phyloP scores from a whole-genome alignment of 1,284 basidiomycete species.

The Ustilago curta region DNA sequence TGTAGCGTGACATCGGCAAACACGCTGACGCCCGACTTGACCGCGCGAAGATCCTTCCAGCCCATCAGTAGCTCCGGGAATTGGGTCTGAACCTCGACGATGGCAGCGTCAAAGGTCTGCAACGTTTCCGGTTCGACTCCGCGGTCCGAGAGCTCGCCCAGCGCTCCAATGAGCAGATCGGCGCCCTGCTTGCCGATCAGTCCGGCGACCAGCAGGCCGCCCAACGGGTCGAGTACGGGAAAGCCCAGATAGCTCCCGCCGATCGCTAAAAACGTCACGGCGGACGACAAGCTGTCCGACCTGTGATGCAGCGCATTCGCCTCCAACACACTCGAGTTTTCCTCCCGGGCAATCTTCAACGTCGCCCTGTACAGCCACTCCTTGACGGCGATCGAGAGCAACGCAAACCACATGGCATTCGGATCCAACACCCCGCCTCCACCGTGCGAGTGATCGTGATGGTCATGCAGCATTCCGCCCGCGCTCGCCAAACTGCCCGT shows the following conservation, averaged over 20 bases:
- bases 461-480: constrained; percentile 74
- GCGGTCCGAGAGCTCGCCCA: constrained; percentile 86
- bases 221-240: constrained; percentile 88
- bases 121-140: constrained; percentile 78
- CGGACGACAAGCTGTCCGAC: constrained; percentile 76
- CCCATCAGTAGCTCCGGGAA: constrained; percentile 36
- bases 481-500: constrained; percentile 73
- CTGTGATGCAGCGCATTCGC: constrained; percentile 78
- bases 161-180: constrained; percentile 78
- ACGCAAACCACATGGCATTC: constrained; percentile 96
- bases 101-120: constrained; percentile 74
- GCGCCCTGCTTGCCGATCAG: constrained; percentile 90
- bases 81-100: constrained; percentile 34
- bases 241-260: constrained; percentile 84
- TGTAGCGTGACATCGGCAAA: constrained; percentile 62
- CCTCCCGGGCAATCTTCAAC: constrained; percentile 83
- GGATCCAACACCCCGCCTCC: constrained; percentile 78
- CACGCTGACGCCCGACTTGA: constrained; percentile 60
- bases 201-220: constrained; percentile 88
- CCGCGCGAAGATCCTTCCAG: constrained; percentile 56
- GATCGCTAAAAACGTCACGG: constrained; percentile 64
- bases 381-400: constrained; percentile 82
- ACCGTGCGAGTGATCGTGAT: constrained; percentile 71
- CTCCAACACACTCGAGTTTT: constrained; percentile 87
- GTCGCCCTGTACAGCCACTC: constrained; percentile 83